phyloP scores from a whole-genome alignment of 2,329 filamentous ascomycete genomes.

The Tolypocladium inflatum region DNA sequence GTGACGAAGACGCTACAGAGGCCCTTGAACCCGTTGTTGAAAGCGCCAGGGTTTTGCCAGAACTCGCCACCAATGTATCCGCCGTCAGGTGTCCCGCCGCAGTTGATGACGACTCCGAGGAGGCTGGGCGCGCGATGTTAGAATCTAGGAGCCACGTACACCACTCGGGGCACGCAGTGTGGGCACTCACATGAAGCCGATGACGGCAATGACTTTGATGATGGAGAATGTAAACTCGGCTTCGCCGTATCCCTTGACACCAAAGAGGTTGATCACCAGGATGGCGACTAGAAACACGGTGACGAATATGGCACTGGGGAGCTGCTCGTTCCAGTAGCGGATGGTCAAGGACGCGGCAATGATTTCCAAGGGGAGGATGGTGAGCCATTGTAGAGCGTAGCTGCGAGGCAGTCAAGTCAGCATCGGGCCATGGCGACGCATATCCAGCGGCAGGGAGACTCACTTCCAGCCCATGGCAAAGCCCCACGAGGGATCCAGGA shows the following conservation, averaged over 20 bases:
- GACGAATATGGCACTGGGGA: constrained; percentile 69
- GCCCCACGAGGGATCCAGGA: constrained; percentile 88
- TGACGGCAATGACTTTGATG: constrained; percentile 76
- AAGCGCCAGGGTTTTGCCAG: constrained; percentile 75
- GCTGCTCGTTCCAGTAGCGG: constrained; percentile 60
- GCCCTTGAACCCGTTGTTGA: constrained; percentile 77
- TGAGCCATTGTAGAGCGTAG: constrained; percentile 82
- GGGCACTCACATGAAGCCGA: constrained; percentile 69
- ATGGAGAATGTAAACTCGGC: constrained; percentile 82
- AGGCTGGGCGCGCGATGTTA: constrained; percentile 39
- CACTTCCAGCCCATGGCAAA: constrained; percentile 94
- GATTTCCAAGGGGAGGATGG: constrained; percentile 75
- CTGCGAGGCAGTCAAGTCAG: constrained; percentile 25
- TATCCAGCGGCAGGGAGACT: constrained; percentile 19
- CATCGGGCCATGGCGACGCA: background rate
- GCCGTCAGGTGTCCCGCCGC: constrained; percentile 62
- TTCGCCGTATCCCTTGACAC: constrained; percentile 81
- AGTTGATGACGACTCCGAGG: constrained; percentile 77
- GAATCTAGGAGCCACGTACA: background rate
- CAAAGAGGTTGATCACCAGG: constrained; percentile 75
- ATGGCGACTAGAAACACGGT: constrained; percentile 71
- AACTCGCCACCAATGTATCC: constrained; percentile 73
- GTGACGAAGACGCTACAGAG: constrained; percentile 70
- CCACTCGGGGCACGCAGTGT: background rate
- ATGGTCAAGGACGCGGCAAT: constrained; percentile 81